Conservation (phyloP, 345 rosid species). For the Salix brachista region DNA sequence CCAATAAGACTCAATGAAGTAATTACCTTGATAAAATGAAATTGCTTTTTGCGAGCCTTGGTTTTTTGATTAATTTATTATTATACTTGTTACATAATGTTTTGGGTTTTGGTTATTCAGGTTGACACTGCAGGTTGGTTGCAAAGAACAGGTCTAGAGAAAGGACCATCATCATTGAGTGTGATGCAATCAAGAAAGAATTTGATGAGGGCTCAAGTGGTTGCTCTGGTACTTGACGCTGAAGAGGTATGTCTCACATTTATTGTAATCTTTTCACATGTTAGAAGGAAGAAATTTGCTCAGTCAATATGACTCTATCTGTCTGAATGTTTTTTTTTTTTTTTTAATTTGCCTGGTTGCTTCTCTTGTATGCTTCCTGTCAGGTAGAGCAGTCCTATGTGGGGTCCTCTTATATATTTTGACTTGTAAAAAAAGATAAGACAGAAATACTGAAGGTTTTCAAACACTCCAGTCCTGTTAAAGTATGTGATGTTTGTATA, state of each 20-base stretch:
- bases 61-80: background rate
- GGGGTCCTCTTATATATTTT: too few species aligned
- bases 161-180: conserved; percentile 91
- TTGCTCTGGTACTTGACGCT: conserved; percentile 93
- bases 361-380: too few species aligned
- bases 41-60: background rate
- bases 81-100: background rate
- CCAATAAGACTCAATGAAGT: background rate
- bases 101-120: conserved; percentile 28
- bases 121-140: conserved; percentile 99
- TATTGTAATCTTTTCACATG: background rate
- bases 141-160: conserved; percentile 74
- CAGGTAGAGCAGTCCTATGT: too few species aligned
- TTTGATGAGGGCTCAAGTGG: conserved; percentile 89
- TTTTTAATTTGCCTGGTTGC: too few species aligned
- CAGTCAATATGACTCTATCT: too few species aligned
- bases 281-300: background rate
- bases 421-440: too few species aligned
- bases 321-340: too few species aligned
- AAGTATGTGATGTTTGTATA: background rate
- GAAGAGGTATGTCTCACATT: conserved; percentile 57
- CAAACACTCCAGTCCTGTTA: background rate
- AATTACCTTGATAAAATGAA: background rate
- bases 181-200: conserved; percentile 90
- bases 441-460: too few species aligned